phyloP scores from a whole-genome alignment of 73 alveolate species.

The Paramecium tetraurelia region DNA sequence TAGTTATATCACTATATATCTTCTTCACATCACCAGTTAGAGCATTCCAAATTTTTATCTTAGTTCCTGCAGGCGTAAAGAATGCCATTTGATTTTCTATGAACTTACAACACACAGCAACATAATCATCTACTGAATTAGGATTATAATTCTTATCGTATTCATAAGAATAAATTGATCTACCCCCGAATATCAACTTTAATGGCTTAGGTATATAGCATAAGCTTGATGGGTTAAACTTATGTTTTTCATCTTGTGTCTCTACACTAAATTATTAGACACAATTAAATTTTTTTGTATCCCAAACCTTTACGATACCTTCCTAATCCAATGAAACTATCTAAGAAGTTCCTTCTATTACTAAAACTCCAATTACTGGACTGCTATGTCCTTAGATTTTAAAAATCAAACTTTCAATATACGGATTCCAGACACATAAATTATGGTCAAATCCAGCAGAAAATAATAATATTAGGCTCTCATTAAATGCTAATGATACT shows the following conservation, averaged over 20 bases:
- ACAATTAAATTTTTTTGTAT: conserved; percentile 74
- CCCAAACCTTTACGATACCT: conserved; percentile 82
- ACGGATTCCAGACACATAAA: conserved; percentile 87
- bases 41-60: conserved; percentile 80
- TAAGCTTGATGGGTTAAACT: conserved; percentile 71
- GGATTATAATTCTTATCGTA: conserved; percentile 87
- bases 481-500: conserved; percentile 75
- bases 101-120: conserved; percentile 75
- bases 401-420: conserved; percentile 73
- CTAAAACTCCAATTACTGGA: conserved; percentile 72
- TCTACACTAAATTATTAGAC: conserved; percentile 79
- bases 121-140: conserved; percentile 73
- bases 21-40: conserved; percentile 77
- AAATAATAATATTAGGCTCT: conserved; percentile 70
- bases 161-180: conserved; percentile 71
- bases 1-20: conserved; percentile 64
- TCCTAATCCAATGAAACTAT: conserved; percentile 76
- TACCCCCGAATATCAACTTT: conserved; percentile 74
- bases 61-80: conserved; percentile 75
- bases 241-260: conserved; percentile 70
- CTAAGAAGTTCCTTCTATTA: conserved; percentile 74
- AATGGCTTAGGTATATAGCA: conserved; percentile 71
- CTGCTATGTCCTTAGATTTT: conserved; percentile 78
- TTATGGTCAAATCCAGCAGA: conserved; percentile 90
- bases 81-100: conserved; percentile 66